Evolutionary conservation across 805 yeast species (phyloP).

Genomic region (Ogataea methanolica): DNA sequence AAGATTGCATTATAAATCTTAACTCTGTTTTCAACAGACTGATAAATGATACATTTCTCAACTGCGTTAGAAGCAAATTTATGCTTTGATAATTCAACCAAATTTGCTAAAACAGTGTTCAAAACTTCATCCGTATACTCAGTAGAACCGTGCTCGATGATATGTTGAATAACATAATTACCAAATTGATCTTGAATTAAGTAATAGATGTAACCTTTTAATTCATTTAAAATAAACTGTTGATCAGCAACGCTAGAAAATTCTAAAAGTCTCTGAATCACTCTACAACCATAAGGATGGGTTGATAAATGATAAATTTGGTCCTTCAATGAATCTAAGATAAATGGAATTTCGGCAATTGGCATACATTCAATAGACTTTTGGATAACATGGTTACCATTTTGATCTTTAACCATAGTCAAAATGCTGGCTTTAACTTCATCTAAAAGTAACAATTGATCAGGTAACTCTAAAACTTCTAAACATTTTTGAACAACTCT

Average conservation of each 20-base stretch:
- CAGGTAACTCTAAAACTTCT: conserved; percentile 59
- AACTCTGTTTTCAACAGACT: conserved; percentile 57
- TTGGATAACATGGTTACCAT: conserved; percentile 97
- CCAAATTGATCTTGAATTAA: conserved; percentile 96
- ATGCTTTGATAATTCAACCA: conserved; percentile 82
- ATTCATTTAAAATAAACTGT: conserved; percentile 59
- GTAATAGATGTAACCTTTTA: conserved; percentile 65
- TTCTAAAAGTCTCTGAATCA: conserved; percentile 87
- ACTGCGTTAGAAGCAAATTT: conserved; percentile 97
- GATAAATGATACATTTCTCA: conserved; percentile 83
- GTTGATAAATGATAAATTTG: conserved; percentile 83
- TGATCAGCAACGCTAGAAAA: conserved; percentile 66
- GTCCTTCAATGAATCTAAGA: conserved; percentile 63
- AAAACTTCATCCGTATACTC: conserved; percentile 57
- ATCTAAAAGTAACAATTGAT: conserved; percentile 61
- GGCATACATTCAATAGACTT: conserved; percentile 88
- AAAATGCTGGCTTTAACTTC: conserved; percentile 62
- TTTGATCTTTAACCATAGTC: conserved; percentile 85
- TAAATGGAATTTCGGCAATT: conserved; percentile 60
- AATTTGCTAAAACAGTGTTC: conserved; percentile 55
- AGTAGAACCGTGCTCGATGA: conserved; percentile 74
- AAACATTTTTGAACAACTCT: conserved; percentile 94
- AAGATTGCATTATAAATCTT: conserved; percentile 63
- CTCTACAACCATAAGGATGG: conserved; percentile 97
- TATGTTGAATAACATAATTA: conserved; percentile 95